Evolutionary conservation across 805 yeast species (phyloP).

Genomic region (Wickerhamiella hasegawae): DNA sequence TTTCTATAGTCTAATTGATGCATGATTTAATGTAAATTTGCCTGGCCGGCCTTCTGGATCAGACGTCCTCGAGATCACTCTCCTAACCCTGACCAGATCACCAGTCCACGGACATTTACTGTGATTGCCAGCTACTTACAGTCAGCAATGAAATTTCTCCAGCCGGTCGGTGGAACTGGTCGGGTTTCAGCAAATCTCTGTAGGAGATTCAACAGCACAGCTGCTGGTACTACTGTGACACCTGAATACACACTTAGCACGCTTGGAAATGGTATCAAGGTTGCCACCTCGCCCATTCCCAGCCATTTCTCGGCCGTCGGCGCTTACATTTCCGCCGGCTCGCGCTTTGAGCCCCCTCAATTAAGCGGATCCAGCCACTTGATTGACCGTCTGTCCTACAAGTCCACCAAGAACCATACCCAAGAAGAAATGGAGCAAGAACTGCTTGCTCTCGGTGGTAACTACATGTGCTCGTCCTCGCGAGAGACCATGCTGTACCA

Average conservation of each 20-base stretch:
- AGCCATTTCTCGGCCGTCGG: constrained; percentile 89
- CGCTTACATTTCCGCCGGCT: constrained; percentile 78
- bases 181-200: not conserved
- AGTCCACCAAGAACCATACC: constrained; percentile 21
- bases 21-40: too few relatives aligned
- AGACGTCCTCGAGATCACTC: too few relatives aligned
- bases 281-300: constrained; percentile 73
- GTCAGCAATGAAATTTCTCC: too few relatives aligned
- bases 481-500: constrained; percentile 88
- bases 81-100: too few relatives aligned
- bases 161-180: too few relatives aligned
- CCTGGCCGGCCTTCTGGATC: too few relatives aligned
- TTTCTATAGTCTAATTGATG: too few relatives aligned
- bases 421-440: constrained; percentile 61
- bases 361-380: constrained; percentile 69
- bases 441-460: constrained; percentile 76
- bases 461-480: constrained; percentile 82
- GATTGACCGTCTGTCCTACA: constrained; percentile 66
- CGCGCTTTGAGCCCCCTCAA: constrained; percentile 53
- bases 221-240: not conserved
- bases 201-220: not conserved
- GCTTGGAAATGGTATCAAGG: constrained; percentile 60
- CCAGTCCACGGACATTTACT: too few relatives aligned
- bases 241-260: constrained; percentile 21
- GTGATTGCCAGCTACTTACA: too few relatives aligned